These are phyloP conservation scores for Phytophthora boehmeriae DNA, from an alignment of 352 stramenopile genomes.

Conservation along the genomic window DNA sequence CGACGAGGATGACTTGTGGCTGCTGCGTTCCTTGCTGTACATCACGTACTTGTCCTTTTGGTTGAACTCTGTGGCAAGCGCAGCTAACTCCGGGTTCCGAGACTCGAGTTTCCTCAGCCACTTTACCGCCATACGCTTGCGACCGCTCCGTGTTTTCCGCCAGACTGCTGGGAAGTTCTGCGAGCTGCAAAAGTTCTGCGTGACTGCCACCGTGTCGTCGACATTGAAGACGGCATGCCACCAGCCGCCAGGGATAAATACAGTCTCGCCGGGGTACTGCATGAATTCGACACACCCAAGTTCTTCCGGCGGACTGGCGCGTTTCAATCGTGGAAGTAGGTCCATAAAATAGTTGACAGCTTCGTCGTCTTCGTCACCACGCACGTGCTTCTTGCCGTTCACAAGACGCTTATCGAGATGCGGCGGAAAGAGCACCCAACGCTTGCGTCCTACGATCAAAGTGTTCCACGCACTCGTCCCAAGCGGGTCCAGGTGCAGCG, in stretches of 20 bases:
- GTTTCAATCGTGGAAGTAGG: conserved; percentile 91
- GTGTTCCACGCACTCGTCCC: conserved; percentile 97
- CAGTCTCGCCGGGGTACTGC: conserved; percentile 89
- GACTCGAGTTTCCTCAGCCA: conserved; percentile 89
- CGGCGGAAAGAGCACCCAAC: conserved; percentile 97
- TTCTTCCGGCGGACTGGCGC: conserved; percentile 60
- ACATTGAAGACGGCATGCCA: conserved; percentile 95
- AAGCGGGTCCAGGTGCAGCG: conserved; percentile 96
- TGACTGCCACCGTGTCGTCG: conserved; percentile 92
- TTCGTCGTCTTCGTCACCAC: conserved; percentile 90
- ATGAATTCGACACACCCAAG: conserved; percentile 89
- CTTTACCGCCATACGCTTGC: conserved; percentile 96
- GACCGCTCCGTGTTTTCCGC: conserved; percentile 89
- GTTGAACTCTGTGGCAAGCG: conserved; percentile 86
- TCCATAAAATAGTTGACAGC: conserved; percentile 93
- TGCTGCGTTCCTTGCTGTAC: conserved; percentile 43
- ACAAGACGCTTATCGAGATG: conserved; percentile 74
- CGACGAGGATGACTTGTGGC: conserved; percentile 13
- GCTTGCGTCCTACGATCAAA: conserved; percentile 93
- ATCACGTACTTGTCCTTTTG: conserved; percentile 90
- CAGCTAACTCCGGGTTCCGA: conserved; percentile 83
- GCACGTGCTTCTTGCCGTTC: conserved; percentile 88
- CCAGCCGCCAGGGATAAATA: conserved; percentile 93
- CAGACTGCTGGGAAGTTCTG: conserved; percentile 89
- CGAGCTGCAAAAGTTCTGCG: conserved; percentile 93